Evolutionary conservation across 768 basidiomycete genomes (phyloP), one percentile per base, ranked within the genome.

Genomic region (Hygrophorus pudorinus): DNA sequence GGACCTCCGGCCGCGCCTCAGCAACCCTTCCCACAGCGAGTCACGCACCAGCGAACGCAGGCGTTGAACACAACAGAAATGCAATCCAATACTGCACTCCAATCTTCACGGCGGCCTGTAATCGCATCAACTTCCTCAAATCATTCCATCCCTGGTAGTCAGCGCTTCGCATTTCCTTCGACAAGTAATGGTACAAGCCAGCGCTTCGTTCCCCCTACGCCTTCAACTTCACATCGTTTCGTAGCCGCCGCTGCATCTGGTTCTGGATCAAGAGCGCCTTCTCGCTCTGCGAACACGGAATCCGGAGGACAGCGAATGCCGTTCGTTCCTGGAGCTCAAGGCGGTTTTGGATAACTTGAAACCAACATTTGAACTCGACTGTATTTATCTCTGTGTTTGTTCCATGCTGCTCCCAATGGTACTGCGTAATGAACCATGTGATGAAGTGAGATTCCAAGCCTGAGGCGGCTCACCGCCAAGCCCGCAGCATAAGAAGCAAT

Each of bases 251-350:
- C 39, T 32, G 45, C 42, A 36, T 31, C 35, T 36, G 40, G 39
- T 28, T 27, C 46, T 38, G 53, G 46, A 31, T 49, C 54, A 27
- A 59, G 59, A 46, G 58, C 51, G 10, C 56, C 55, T n/a, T 58
- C 53, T 40, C 51, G 63, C 18, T 48, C 56, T n/a, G 48, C 54
- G 20, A 49, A 46, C 20, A 41, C 48, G 36, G 42, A 54, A 21
- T 36, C 47, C 49, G 59, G 62, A 16, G 57, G 62, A 33, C 79
- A 82, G 47, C 68, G 79, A 52, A 63, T 66, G 48, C 74, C 78
- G 33, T 82, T 82, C 56, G 54, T 73, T 30, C 67, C 51, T 43
- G 50, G 50, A 34, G 40, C n/a, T 38, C 37, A 41, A 4, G n/a
- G 7, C 4, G n/a, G 42, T 21, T 56, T 53, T 50, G 48, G 48